Base-by-base conservation (phyloP, 345 rosid genomes). In the Moricandia moricandioides region DNA sequence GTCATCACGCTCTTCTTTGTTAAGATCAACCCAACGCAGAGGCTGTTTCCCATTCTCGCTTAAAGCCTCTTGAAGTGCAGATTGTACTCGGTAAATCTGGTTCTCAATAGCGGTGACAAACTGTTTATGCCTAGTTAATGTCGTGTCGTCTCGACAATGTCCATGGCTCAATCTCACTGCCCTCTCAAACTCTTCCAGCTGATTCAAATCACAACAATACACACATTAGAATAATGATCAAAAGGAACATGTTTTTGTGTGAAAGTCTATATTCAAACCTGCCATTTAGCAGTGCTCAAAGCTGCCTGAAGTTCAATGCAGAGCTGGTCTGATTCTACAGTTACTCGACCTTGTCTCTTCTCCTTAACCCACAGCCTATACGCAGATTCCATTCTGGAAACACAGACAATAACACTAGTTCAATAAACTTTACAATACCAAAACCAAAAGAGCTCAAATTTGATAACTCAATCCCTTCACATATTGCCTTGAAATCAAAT, bases 271-370 rank as follows among this genome's bases (percentile, higher is more conserved):
- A 47, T 47, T 6, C 67, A 8, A 59, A 92, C 98, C 96, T 92
- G 98, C 96, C 96, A 92, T 76, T 92, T 92, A 45, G 98, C 91
- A 9, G 98, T 90, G 67, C 95, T 95, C 70, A 92, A 68, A 69
- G 98, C 84, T 6, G 88, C 85, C 73, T 90, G 96, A 8, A 92
- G 90, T 65, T 92, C 94, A 57, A 86, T 81, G 52, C 85, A 85
- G 66, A 86, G 83, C 39, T 88, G 84, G 68, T 81, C 75, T 64
- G 88, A 84, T 57, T 80, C 78, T n/a, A 71, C 83, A 2, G 74
- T 59, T 11, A 60, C 37, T 45, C 73, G 81, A 62, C 81, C 83
- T 69, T 81, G 80, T 73, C 79, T 82, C 80, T 75, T 88, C 76
- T 83, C 84, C 85, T 83, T 88, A 67, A 78, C 31, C 96, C 98